Evolutionary conservation across 23 red algal species (phyloP).

Genomic region (Pyropia haitanensis): DNA sequence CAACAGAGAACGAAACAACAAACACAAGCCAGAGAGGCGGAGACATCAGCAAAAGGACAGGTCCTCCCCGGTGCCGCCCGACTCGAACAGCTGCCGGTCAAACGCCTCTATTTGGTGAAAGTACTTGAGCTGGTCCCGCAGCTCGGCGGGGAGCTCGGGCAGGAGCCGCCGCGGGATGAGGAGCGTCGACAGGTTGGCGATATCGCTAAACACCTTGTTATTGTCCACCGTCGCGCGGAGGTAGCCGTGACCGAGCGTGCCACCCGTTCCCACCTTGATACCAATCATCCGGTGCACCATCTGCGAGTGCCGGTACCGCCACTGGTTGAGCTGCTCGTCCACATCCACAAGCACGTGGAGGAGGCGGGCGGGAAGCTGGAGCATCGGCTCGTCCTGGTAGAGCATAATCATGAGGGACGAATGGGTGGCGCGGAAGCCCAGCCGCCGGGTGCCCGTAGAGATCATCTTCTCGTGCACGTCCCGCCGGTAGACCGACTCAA

Average conservation of each 20-base stretch:
- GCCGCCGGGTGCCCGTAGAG: conserved; percentile 29
- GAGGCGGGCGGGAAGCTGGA: conserved; percentile 78
- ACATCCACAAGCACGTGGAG: conserved; percentile 83
- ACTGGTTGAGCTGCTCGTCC: conserved; percentile 89
- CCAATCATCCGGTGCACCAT: conserved; percentile 99
- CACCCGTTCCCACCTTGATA: conserved; percentile 85
- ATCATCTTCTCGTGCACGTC: conserved; percentile 82
- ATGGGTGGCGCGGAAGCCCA: conserved; percentile 84
- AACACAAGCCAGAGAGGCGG: no score
- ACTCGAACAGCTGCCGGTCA: conserved; percentile 70
- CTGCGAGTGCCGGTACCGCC: conserved; percentile 94
- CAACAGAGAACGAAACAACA: no score
- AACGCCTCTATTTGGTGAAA: conserved; percentile 68
- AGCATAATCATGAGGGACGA: conserved; percentile 94
- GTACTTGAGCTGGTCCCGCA: conserved; percentile 83
- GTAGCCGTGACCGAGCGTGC: conserved; percentile 81
- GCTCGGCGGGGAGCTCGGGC: conserved; percentile 58
- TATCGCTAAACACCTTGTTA: conserved; percentile 83
- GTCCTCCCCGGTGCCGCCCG: conserved; percentile 70
- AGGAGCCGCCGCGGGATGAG: conserved; percentile 88
- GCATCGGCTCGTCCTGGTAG: conserved; percentile 94
- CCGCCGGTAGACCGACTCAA: conserved; percentile 71
- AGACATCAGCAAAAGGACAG: conserved; percentile 65
- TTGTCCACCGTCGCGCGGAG: conserved; percentile 75
- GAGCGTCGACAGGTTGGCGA: conserved; percentile 85